Percentiles rank a stretch among this genome's conserved stretches.
Evolutionary conservation across 1,284 basidiomycete genomes (phyloP).

Genomic region (Ganoderma lucidum): DNA sequence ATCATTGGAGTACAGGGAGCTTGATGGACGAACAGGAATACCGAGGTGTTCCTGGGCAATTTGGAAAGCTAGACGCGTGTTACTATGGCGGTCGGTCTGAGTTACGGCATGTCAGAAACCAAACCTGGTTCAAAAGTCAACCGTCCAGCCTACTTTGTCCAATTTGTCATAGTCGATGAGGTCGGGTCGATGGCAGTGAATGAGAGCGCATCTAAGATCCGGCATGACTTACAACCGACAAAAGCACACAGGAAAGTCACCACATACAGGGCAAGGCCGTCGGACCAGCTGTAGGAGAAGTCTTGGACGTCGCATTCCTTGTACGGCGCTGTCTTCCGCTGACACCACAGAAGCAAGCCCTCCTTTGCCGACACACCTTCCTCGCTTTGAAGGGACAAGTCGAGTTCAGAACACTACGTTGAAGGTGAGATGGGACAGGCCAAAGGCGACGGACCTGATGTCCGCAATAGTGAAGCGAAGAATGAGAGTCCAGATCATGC

Average conservation of each 20-base stretch:
- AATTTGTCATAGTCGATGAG: slow-evolving; percentile 89
- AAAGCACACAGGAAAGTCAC: background rate
- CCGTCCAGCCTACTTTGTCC: slow-evolving; percentile 65
- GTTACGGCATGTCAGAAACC: slow-evolving; percentile 12
- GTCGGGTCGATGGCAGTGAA: slow-evolving; percentile 97
- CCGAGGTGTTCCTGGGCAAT: slow-evolving; percentile 88
- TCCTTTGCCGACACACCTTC: slow-evolving; percentile 98
- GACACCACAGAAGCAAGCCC: slow-evolving; percentile 96
- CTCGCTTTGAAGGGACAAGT: slow-evolving; percentile 64
- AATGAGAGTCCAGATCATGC: slow-evolving; percentile 99
- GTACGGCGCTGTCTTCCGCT: slow-evolving; percentile 93
- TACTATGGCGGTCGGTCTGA: slow-evolving; percentile 78
- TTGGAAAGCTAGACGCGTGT: slow-evolving; percentile 87
- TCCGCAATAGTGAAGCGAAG: slow-evolving; percentile 97
- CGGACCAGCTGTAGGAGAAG: slow-evolving; percentile 92
- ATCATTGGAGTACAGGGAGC: slow-evolving; percentile 19
- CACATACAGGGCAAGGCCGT: slow-evolving; percentile 89
- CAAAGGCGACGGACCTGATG: slow-evolving; percentile 77
- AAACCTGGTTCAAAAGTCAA: background rate
- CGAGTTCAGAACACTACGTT: slow-evolving; percentile 13
- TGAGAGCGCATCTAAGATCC: slow-evolving; percentile 85
- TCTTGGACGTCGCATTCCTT: slow-evolving; percentile 93
- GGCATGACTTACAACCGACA: slow-evolving; percentile 22
- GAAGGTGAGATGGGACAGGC: background rate
- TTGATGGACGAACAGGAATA: slow-evolving; percentile 75